Evolutionary conservation across 257 asterid species (phyloP).

Genomic region (Paraleonurus japonicus): DNA sequence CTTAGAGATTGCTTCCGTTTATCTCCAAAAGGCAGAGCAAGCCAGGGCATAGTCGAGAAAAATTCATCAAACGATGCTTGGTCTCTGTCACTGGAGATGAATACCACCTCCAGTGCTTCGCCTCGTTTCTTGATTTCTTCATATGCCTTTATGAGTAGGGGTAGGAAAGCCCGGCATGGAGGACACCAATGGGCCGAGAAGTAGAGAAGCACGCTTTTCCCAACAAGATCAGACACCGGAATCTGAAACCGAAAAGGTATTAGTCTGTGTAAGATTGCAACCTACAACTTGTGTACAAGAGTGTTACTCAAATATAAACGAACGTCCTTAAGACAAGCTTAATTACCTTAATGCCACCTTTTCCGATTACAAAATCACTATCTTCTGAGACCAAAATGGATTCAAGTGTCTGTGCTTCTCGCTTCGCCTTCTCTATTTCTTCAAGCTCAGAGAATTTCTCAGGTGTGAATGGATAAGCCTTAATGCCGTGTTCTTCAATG

Average conservation of each 20-base stretch:
- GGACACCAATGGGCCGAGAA: constrained; percentile 89
- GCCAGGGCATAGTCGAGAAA: constrained; percentile 80
- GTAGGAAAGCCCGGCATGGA: constrained; percentile 82
- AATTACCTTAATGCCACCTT: constrained; percentile 64
- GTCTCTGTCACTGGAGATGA: constrained; percentile 73
- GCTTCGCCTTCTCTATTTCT: constrained; percentile 68
- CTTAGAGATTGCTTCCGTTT: constrained; percentile 47
- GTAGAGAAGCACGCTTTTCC: constrained; percentile 64
- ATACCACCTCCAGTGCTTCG: constrained; percentile 52
- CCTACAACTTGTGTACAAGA: too few relatives aligned
- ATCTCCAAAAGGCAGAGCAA: constrained; percentile 70
- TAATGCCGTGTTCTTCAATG: constrained; percentile 67
- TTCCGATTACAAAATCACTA: constrained; percentile 66
- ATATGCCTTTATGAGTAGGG: constrained; percentile 52
- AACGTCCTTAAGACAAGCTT: not conserved
- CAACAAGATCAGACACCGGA: constrained; percentile 66
- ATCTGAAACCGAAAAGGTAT: constrained; percentile 36
- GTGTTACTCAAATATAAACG: too few relatives aligned
- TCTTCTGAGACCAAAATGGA: constrained; percentile 65
- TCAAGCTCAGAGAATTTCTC: constrained; percentile 71
- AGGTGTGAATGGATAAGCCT: constrained; percentile 78
- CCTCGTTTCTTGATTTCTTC: constrained; percentile 49
- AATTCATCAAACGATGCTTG: constrained; percentile 59
- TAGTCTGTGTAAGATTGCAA: too few relatives aligned
- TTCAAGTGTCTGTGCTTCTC: constrained; percentile 87